Percentiles rank a stretch among this genome's conserved stretches.
phyloP scores from a whole-genome alignment of 2,329 filamentous ascomycete species.

The Magnaporthiopsis rhizophila region DNA sequence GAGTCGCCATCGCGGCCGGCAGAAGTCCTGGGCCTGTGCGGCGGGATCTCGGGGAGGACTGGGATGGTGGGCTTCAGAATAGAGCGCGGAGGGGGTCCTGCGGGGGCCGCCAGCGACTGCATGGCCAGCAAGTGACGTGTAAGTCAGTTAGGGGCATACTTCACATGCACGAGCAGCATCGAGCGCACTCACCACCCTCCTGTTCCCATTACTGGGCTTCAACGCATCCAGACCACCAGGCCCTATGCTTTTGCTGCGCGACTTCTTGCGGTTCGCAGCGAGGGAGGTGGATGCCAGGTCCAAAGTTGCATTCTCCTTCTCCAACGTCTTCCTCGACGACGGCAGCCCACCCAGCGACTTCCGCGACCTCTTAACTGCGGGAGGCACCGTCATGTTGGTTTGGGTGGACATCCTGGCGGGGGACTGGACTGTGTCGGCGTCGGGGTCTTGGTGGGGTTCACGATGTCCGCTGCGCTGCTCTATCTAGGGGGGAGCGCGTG shows the following conservation, averaged over 20 bases:
- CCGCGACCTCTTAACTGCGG: slow-evolving; percentile 50
- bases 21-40: slow-evolving; percentile 46
- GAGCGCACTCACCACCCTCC: slow-evolving; percentile 59
- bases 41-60: slow-evolving; percentile 56
- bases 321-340: slow-evolving; percentile 41
- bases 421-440: not conserved
- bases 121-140: not conserved
- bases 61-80: slow-evolving; percentile 78
- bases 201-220: slow-evolving; percentile 66
- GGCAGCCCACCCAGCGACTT: slow-evolving; percentile 62
- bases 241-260: slow-evolving; percentile 91
- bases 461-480: not conserved
- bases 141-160: slow-evolving; percentile 14
- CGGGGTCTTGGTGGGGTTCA: not conserved
- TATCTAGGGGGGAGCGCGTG: not conserved
- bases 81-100: slow-evolving; percentile 49
- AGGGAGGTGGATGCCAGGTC: slow-evolving; percentile 45
- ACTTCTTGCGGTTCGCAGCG: slow-evolving; percentile 55
- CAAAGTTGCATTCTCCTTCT: slow-evolving; percentile 73
- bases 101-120: slow-evolving; percentile 49
- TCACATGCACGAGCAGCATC: not conserved
- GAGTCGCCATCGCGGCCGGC: slow-evolving; percentile 22
- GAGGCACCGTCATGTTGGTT: slow-evolving; percentile 39
- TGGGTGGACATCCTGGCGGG: slow-evolving; percentile 28
- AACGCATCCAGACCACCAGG: slow-evolving; percentile 82